A percentile compares a stretch with the other conserved stretches of the same genome.
Conservation (phyloP, 495 filamentous ascomycete genomes). For the Penicillium steckii region DNA sequence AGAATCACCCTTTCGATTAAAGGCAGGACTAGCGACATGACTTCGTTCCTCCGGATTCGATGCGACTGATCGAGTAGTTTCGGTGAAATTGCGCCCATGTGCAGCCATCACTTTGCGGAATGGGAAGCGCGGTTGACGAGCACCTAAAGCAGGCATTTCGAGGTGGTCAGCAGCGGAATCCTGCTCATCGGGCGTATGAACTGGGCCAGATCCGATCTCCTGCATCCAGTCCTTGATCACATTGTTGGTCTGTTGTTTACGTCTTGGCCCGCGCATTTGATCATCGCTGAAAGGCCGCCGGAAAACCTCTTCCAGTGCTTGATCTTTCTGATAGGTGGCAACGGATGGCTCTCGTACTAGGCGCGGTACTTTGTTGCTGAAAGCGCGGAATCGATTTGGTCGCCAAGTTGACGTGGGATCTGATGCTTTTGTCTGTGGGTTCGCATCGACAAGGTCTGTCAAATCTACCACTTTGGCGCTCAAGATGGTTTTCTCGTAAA, state of each 20-base stretch:
- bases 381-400: slow-evolving; percentile 58
- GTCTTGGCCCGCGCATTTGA: slow-evolving; percentile 45
- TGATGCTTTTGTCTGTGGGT: slow-evolving; percentile 31
- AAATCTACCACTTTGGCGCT: slow-evolving; percentile 68
- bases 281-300: slow-evolving; percentile 55
- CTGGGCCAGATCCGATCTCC: slow-evolving; percentile 61
- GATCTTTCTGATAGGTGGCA: slow-evolving; percentile 81
- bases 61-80: slow-evolving; percentile 48
- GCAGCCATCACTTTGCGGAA: slow-evolving; percentile 31
- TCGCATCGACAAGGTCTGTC: slow-evolving; percentile 63
- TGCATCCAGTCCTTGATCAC: slow-evolving; percentile 89
- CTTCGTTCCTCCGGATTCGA: slow-evolving; percentile 59
- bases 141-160: slow-evolving; percentile 49
- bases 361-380: slow-evolving; percentile 61
- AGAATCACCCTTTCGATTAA: slow-evolving; percentile 20
- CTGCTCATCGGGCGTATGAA: slow-evolving; percentile 62
- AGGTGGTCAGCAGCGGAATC: slow-evolving; percentile 57
- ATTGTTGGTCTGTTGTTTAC: slow-evolving; percentile 65
- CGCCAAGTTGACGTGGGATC: slow-evolving; percentile 29
- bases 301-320: slow-evolving; percentile 91
- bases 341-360: slow-evolving; percentile 79
- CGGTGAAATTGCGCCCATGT: slow-evolving; percentile 49
- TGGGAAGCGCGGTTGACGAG: slow-evolving; percentile 28
- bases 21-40: slow-evolving; percentile 30
- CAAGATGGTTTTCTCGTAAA: slow-evolving; percentile 80